phyloP scores from a whole-genome alignment of 805 yeast genomes.

The Pachysolen tannophilus region DNA sequence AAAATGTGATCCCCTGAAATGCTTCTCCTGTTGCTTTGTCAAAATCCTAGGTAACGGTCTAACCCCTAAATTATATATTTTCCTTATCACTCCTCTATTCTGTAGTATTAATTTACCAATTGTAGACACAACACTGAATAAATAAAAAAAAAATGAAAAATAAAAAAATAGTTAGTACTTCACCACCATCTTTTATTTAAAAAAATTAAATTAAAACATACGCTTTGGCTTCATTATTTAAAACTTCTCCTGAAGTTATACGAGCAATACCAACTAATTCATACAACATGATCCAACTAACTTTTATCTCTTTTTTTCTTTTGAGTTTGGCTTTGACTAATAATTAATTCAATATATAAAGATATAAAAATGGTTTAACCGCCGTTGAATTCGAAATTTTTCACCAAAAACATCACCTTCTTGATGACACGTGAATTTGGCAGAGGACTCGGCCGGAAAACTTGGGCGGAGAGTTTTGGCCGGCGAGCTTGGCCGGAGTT shows the following conservation, averaged over 20 bases:
- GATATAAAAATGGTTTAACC: too few relatives aligned
- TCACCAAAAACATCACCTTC: too few relatives aligned
- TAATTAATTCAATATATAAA: too few relatives aligned
- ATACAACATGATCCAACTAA: too few relatives aligned
- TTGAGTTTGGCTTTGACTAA: too few relatives aligned
- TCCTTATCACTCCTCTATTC: constrained; percentile 92
- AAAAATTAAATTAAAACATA: constrained; percentile 15
- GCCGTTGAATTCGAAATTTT: too few relatives aligned
- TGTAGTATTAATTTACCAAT: constrained; percentile 76
- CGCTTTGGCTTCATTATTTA: constrained; percentile 57
- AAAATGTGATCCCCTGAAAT: constrained; percentile 87
- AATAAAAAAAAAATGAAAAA: neutral
- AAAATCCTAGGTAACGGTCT: constrained; percentile 73
- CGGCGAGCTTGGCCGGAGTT: too few relatives aligned
- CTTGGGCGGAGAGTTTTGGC: too few relatives aligned
- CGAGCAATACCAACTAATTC: constrained; percentile 89
- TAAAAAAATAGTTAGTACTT: constrained; percentile 24
- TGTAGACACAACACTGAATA: constrained; percentile 29
- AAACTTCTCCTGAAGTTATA: constrained; percentile 48
- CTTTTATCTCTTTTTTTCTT: neutral
- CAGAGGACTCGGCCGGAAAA: too few relatives aligned
- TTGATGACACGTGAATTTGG: too few relatives aligned
- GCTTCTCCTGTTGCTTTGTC: constrained; percentile 79
- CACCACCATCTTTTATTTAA: constrained; percentile 3
- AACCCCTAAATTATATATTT: constrained; percentile 71